phyloP scores from a whole-genome alignment of 73 alveolate species.

The Tetrahymena thermophila region DNA sequence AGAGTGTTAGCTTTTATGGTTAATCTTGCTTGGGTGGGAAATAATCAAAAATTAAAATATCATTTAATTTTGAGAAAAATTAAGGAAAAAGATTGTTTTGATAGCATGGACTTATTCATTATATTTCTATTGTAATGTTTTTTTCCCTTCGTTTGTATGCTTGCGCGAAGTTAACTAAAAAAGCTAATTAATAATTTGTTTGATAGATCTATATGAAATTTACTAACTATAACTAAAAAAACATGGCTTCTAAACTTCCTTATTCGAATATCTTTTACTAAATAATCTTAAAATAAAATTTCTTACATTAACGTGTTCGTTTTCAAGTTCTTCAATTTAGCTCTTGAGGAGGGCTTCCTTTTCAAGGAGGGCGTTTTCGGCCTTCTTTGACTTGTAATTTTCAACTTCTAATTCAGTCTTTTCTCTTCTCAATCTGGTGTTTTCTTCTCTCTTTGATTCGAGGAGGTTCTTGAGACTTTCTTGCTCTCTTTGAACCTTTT shows the following conservation, averaged over 20 bases:
- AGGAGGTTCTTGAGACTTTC: constrained; percentile 1
- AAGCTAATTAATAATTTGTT: too few species aligned
- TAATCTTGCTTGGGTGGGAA: not conserved
- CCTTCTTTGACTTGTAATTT: not conserved
- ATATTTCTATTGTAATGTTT: not conserved
- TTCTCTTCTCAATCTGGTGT: not conserved
- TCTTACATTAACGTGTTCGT: not conserved
- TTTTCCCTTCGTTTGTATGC: too few species aligned
- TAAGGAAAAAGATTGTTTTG: not conserved
- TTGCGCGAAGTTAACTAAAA: not conserved
- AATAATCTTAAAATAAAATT: not conserved
- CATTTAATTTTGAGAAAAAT: not conserved
- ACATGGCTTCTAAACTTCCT: not conserved
- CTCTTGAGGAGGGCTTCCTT: constrained; percentile 4
- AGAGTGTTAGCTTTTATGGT: not conserved
- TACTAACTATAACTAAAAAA: not conserved
- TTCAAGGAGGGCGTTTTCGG: not conserved
- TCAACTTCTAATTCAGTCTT: constrained; percentile 1
- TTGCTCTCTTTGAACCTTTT: not conserved
- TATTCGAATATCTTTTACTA: not conserved
- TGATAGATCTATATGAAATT: too few species aligned
- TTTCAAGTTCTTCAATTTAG: not conserved
- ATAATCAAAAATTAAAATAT: not conserved
- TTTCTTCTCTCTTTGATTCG: not conserved
- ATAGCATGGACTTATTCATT: not conserved